These are phyloP conservation scores for Chionographis japonica DNA, from an alignment of 106 monocot species.

Conservation along the genomic window DNA sequence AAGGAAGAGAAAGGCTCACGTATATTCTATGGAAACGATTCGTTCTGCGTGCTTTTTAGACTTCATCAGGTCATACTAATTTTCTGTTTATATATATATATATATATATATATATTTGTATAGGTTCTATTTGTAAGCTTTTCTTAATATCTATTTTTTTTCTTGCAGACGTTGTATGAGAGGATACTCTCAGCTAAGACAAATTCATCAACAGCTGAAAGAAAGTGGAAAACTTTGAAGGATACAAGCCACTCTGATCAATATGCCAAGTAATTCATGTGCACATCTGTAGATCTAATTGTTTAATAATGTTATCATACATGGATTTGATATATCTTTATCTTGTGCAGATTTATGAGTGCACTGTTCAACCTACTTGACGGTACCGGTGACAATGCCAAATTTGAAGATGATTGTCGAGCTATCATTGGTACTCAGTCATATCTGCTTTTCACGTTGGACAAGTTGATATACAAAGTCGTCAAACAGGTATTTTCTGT, in stretches of 20 bases:
- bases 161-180: constrained; percentile 86
- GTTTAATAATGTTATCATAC: neutral
- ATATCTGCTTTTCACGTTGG: constrained; percentile 91
- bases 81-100: neutral
- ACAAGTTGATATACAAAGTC: constrained; percentile 92
- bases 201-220: constrained; percentile 67
- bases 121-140: neutral
- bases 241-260: constrained; percentile 53
- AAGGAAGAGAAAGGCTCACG: constrained; percentile 49
- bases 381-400: constrained; percentile 83
- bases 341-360: constrained; percentile 60
- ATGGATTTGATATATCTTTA: neutral
- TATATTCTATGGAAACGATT: constrained; percentile 95
- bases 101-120: neutral
- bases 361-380: constrained; percentile 75
- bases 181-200: constrained; percentile 84
- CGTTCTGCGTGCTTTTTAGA: constrained; percentile 89
- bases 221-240: constrained; percentile 69
- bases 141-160: neutral
- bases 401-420: constrained; percentile 94
- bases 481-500: constrained; percentile 74
- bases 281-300: neutral
- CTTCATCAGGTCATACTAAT: constrained; percentile 67
- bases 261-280: constrained; percentile 64
- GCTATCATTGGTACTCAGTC: constrained; percentile 87